A percentile compares a stretch with the other conserved stretches of the same genome.
Conservation (phyloP, 495 filamentous ascomycete genomes). For the Aspergillus hancockii region DNA sequence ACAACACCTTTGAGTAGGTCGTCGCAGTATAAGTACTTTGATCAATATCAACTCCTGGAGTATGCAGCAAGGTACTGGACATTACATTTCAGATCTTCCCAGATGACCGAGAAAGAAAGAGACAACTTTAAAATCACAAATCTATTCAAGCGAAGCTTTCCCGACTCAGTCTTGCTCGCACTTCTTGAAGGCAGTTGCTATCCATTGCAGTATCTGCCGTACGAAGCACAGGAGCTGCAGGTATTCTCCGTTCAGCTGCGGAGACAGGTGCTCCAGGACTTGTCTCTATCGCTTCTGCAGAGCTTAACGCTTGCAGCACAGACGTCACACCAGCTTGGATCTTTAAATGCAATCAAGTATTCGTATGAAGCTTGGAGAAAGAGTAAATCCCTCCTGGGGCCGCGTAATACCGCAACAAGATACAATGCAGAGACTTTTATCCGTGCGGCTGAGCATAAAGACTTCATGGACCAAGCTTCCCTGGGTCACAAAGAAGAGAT, state of each 20-base stretch:
- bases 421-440: neutral
- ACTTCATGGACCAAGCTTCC: neutral
- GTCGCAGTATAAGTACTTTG: neutral
- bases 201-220: neutral
- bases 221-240: neutral
- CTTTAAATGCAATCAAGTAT: neutral
- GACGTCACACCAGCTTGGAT: neutral
- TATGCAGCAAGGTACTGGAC: slow-evolving; percentile 3
- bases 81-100: neutral
- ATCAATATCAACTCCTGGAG: neutral
- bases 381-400: neutral
- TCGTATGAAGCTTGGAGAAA: neutral
- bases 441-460: neutral
- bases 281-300: neutral
- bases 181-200: slow-evolving; percentile 1
- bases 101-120: neutral
- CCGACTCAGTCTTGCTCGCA: neutral
- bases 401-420: neutral
- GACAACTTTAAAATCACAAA: neutral
- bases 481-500: neutral
- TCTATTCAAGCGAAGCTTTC: neutral
- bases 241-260: neutral
- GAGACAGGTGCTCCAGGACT: neutral
- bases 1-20: neutral
- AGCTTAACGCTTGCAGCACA: neutral